Percentiles rank a stretch among this genome's conserved stretches.
Conservation (phyloP, 805 yeast genomes). For the Candida stauntonica region DNA sequence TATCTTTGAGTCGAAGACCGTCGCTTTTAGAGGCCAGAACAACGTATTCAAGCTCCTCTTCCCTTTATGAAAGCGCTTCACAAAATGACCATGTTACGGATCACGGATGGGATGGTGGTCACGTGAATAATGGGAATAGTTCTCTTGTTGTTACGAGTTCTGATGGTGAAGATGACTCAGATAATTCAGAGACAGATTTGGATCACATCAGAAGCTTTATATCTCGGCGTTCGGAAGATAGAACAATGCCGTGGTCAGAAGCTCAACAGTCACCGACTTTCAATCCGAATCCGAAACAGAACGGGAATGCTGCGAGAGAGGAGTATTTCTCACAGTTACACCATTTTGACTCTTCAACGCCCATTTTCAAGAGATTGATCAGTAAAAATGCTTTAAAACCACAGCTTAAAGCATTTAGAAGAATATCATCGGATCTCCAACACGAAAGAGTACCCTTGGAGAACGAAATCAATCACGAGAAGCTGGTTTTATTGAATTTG, state of each 20-base stretch:
- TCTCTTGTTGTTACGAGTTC: conserved; percentile 1
- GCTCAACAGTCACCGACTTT: conserved; percentile 8
- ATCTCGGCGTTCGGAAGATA: not conserved
- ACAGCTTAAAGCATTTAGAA: conserved; percentile 25
- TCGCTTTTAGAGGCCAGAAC: conserved; percentile 11
- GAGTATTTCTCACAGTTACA: conserved; percentile 3
- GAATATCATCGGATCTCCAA: conserved; percentile 24
- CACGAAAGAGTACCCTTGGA: conserved; percentile 24
- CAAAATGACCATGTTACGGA: no score
- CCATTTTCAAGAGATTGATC: conserved; percentile 27
- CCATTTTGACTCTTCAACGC: conserved; percentile 19
- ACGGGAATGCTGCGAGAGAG: not conserved
- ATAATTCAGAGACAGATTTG: conserved; percentile 13
- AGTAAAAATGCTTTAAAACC: conserved; percentile 24
- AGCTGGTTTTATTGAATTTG: conserved; percentile 23
- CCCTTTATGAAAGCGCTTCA: conserved; percentile 19
- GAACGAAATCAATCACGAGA: conserved; percentile 27
- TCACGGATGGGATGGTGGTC: no score
- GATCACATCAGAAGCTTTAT: not conserved
- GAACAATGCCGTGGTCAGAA: not conserved
- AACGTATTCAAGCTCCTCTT: conserved; percentile 14
- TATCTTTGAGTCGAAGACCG: conserved; percentile 8
- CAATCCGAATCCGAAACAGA: conserved; percentile 15
- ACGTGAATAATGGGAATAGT: no score
- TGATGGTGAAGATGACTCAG: conserved; percentile 14